Evolutionary conservation across 768 basidiomycete species (phyloP).

Genomic region (Mycena albidolilacea): DNA sequence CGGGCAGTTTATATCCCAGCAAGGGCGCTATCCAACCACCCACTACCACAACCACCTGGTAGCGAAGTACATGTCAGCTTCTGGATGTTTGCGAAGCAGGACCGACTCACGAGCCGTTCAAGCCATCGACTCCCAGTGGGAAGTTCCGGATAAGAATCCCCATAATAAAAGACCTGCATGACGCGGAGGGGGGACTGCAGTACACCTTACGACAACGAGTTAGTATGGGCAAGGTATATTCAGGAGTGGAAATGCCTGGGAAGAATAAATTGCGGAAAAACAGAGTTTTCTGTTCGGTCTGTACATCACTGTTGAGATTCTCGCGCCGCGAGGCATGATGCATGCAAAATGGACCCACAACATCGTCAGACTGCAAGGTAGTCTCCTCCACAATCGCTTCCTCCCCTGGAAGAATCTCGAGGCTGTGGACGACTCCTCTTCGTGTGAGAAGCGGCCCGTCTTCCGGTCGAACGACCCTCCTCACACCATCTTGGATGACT

Average conservation of each 20-base stretch:
- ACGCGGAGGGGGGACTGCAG: neutral
- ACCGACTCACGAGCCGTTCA: slow-evolving; percentile 16
- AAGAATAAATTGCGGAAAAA: slow-evolving; percentile 25
- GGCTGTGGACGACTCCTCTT: slow-evolving; percentile 2
- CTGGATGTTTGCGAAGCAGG: too few species aligned
- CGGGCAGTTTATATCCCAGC: slow-evolving; percentile 11
- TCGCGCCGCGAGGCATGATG: neutral
- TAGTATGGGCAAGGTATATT: too few species aligned
- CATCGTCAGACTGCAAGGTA: neutral
- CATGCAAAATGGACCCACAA: neutral
- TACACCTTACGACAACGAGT: neutral
- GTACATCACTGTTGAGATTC: neutral
- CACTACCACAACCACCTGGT: slow-evolving; percentile 14
- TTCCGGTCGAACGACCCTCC: neutral
- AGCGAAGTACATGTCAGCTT: neutral
- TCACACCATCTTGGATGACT: neutral
- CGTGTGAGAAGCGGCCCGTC: neutral
- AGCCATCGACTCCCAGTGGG: slow-evolving; percentile 1
- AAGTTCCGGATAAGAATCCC: slow-evolving; percentile 14
- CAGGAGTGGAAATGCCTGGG: neutral
- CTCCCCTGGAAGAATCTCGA: neutral
- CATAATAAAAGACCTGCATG: slow-evolving; percentile 26
- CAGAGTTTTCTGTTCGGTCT: slow-evolving; percentile 13
- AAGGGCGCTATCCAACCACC: slow-evolving; percentile 12
- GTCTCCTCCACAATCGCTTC: slow-evolving; percentile 19